Percentiles rank a stretch among this genome's conserved stretches.
Evolutionary conservation across 208 protist species (phyloP).

Genomic region (Trypanosoma scelopori): DNA sequence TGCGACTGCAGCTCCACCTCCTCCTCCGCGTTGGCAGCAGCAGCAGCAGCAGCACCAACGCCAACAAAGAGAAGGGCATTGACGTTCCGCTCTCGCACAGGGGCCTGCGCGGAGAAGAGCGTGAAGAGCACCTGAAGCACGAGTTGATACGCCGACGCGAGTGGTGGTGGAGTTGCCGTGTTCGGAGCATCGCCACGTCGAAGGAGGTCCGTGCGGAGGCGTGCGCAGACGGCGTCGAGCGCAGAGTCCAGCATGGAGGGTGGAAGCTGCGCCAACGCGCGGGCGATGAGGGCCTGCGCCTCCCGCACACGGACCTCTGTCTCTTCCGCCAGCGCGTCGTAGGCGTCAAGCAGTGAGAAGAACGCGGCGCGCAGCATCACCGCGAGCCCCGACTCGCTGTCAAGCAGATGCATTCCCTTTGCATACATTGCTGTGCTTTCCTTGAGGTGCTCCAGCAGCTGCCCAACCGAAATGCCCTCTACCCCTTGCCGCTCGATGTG

Average conservation of each 20-base stretch:
- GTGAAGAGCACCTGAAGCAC: slow-evolving; percentile 72
- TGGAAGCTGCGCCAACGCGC: slow-evolving; percentile 63
- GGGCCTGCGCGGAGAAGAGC: slow-evolving; percentile 59
- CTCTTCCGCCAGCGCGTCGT: slow-evolving; percentile 43
- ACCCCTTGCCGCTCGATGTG: slow-evolving; percentile 72
- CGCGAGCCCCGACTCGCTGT: slow-evolving; percentile 41
- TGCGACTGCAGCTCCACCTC: slow-evolving; percentile 26
- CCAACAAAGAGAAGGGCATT: slow-evolving; percentile 13
- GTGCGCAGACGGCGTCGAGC: slow-evolving; percentile 40
- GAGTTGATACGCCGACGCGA: slow-evolving; percentile 59
- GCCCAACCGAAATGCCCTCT: slow-evolving; percentile 58
- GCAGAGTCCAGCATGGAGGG: slow-evolving; percentile 49
- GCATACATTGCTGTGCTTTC: slow-evolving; percentile 45
- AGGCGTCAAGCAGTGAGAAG: slow-evolving; percentile 50
- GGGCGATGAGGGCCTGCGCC: slow-evolving; percentile 68
- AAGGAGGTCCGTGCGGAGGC: slow-evolving; percentile 16
- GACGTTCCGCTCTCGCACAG: slow-evolving; percentile 39
- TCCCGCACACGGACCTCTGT: slow-evolving; percentile 51
- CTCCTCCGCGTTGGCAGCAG: slow-evolving; percentile 6
- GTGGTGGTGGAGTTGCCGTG: slow-evolving; percentile 1
- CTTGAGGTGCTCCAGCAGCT: slow-evolving; percentile 68
- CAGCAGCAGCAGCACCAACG: not conserved
- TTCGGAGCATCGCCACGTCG: not conserved
- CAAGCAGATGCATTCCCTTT: slow-evolving; percentile 47
- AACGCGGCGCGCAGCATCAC: slow-evolving; percentile 57